Evolutionary conservation across 768 basidiomycete species (phyloP).

Genomic region (Termitomyces sp.): DNA sequence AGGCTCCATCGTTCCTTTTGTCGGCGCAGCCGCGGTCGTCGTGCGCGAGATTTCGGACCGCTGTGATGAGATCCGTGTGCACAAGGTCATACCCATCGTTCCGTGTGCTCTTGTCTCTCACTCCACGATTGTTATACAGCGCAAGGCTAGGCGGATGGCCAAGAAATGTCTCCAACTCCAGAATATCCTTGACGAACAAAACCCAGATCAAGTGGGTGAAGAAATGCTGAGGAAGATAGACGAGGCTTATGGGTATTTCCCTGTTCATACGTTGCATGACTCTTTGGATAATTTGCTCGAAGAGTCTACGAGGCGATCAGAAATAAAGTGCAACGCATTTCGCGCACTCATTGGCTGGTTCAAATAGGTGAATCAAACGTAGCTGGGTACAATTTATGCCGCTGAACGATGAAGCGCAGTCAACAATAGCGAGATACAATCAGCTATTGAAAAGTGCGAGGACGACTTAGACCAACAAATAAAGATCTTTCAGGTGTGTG

Average conservation of each 20-base stretch:
- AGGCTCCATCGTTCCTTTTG: slow-evolving; percentile 41
- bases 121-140: slow-evolving; percentile 20
- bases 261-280: neutral
- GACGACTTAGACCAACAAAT: slow-evolving; percentile 39
- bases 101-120: neutral
- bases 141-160: slow-evolving; percentile 38
- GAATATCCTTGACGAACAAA: slow-evolving; percentile 35
- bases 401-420: slow-evolving; percentile 25
- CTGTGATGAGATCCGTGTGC: slow-evolving; percentile 42
- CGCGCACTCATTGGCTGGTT: slow-evolving; percentile 31
- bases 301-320: slow-evolving; percentile 42
- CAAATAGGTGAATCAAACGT: slow-evolving; percentile 32
- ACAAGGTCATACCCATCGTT: slow-evolving; percentile 36
- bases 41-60: slow-evolving; percentile 40
- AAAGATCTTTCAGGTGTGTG: slow-evolving; percentile 38
- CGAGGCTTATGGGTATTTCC: slow-evolving; percentile 39
- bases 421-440: slow-evolving; percentile 40
- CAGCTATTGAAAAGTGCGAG: slow-evolving; percentile 40
- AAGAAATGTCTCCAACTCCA: slow-evolving; percentile 38
- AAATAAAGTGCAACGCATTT: slow-evolving; percentile 34
- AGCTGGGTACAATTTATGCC: neutral
- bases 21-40: slow-evolving; percentile 37
- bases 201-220: slow-evolving; percentile 32
- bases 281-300: neutral
- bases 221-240: slow-evolving; percentile 37